Evolutionary conservation across 306 rosid species (phyloP), one percentile per base, ranked within the genome.

Genomic region (Sophora flavescens): DNA sequence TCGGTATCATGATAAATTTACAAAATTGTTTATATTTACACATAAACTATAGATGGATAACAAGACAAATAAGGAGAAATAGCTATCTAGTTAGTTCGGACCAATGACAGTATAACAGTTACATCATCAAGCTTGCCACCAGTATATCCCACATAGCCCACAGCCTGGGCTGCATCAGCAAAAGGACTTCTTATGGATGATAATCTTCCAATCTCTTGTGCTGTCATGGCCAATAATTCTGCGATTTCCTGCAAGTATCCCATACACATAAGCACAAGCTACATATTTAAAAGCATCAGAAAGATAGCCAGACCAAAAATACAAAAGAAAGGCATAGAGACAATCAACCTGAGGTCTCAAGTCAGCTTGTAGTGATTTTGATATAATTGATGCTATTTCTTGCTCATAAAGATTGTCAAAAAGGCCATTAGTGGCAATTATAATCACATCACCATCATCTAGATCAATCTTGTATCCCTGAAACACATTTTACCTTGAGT

Each of bases 81-180:
- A 57, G 72, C 64, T 79, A 72, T 60, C 66, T 73, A 51, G 71
- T 75, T 73, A 51, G 71, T 75, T 61, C 87, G 87, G 75, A 87
- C 91, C 17, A 83, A 58, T 12, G 97, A 88, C 30, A 90, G 88
- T 35, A 92, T 86, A 78, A 88, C 92, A 63, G 88, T 85, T n/a
- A 89, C 89, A 76, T 83, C 80, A 67, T 93, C 97, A 54, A 87
- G 93, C 85, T 88, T 90, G 45, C 96, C 96, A 26, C 97, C 97
- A 0, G 77, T 61, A 54, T 68, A 87, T 52, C 90, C 86, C 70
- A 83, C 91, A 68, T 89, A 90, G 3, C 97, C 93, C 26, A 75
- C 78, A 32, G 93, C 89, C 62, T 84, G 75, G 0, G 93, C 90
- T 75, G 89, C 92, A 81, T 89, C 92, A 18, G 90, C 87, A 63